Percentiles rank a stretch among this genome's conserved stretches.
These are phyloP conservation scores for Neurospora tetrasperma DNA, from an alignment of 495 filamentous ascomycete species.

Conservation along the genomic window DNA sequence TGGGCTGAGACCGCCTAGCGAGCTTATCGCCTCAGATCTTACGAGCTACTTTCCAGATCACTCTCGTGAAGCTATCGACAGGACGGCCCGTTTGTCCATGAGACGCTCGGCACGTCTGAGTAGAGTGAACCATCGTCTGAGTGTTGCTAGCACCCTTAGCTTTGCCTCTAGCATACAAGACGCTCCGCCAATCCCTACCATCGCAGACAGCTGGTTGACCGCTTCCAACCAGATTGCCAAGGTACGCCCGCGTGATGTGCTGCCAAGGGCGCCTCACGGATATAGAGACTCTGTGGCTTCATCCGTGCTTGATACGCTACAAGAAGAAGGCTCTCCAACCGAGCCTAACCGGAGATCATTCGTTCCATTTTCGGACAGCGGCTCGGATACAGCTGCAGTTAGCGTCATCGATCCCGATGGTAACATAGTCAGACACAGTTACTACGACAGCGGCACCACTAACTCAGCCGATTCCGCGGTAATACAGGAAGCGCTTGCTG, in stretches of 20 bases:
- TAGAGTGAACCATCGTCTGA: constrained; percentile 80
- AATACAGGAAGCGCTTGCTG: constrained; percentile 55
- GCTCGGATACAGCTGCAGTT: constrained; percentile 53
- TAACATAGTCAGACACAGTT: constrained; percentile 58
- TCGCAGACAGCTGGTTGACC: constrained; percentile 86
- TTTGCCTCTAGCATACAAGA: constrained; percentile 84
- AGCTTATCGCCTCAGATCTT: constrained; percentile 92
- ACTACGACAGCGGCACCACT: constrained; percentile 71
- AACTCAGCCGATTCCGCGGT: constrained; percentile 49
- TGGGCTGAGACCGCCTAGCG: constrained; percentile 84
- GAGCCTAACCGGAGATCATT: constrained; percentile 93
- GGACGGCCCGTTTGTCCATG: constrained; percentile 83
- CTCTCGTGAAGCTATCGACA: constrained; percentile 81
- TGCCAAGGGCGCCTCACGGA: constrained; percentile 31
- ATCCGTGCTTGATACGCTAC: constrained; percentile 71
- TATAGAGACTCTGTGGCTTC: constrained; percentile 84
- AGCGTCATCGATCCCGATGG: constrained; percentile 66
- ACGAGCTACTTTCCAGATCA: constrained; percentile 96
- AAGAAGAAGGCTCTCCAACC: constrained; percentile 74
- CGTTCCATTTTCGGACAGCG: constrained; percentile 79
- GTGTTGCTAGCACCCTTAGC: constrained; percentile 87
- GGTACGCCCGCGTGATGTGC: constrained; percentile 31
- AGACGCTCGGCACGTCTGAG: constrained; percentile 83
- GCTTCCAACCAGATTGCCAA: constrained; percentile 43
- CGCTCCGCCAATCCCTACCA: constrained; percentile 87